Base-by-base conservation (phyloP, 352 stramenopile genomes). In the Pythium brassicae region DNA sequence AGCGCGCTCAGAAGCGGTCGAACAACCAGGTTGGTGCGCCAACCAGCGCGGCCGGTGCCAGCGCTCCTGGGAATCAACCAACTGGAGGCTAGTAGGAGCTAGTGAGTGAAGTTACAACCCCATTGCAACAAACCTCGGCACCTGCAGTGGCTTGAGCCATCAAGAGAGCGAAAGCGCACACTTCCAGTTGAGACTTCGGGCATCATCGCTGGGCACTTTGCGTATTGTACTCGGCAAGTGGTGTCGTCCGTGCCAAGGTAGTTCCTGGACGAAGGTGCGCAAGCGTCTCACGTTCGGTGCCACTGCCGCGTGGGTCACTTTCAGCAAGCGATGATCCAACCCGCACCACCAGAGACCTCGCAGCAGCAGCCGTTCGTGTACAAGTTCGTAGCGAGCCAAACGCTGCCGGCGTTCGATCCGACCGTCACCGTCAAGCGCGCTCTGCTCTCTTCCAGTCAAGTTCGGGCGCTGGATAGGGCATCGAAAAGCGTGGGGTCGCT, bases 1-100 rank as follows among this genome's bases (percentile, higher is more conserved):
- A 94, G 57, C 65, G 80, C 27, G 75, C 84, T 0, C 76, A 89
- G 50, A 90, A 89, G 65, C 89, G 89, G 37, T 56, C 55, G 2
- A 56, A 17, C 39, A 56, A 56, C 29, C 48, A 62, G 15, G 43
- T 22, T 72, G 76, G 34, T 54, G 62, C 63, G 9, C 46, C 27
- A 12, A 10, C 6, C 25, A 37, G 0, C 45, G 68, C 64, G 32
- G 67, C 61, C 2, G 62, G 50, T 40, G 35, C 6, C 17, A 25
- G n/a, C n/a, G n/a, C 19, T 23, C 34, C 25, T 22, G 26, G 9
- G 29, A 53, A 12, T n/a, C 53, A 50, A n/a, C n/a, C n/a, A n/a
- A n/a, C n/a, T n/a, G n/a, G n/a, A n/a, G n/a, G n/a, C n/a, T n/a
- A n/a, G n/a, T n/a, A n/a, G n/a, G n/a, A n/a, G n/a, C n/a, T n/a